Evolutionary conservation across 805 yeast genomes (phyloP).

Genomic region (Yamadazyma sp.): DNA sequence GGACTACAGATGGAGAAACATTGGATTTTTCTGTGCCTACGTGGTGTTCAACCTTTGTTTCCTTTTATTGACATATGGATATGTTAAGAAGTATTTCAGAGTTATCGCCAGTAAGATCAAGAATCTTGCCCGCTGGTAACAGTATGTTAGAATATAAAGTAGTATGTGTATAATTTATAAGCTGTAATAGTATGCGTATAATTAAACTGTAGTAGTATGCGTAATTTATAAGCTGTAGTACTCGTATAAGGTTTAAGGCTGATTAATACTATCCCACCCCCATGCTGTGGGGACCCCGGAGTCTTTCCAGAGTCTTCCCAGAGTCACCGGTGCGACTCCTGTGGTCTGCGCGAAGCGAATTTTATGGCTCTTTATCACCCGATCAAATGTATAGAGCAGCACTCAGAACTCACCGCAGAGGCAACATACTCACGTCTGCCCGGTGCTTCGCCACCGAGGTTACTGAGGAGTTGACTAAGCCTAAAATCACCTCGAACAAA

Average conservation of each 20-base stretch:
- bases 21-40: constrained; percentile 50
- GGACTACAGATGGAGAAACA: constrained; percentile 59
- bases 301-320: too few relatives aligned
- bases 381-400: constrained; percentile 5
- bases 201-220: too few relatives aligned
- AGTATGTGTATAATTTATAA: too few relatives aligned
- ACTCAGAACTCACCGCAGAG: constrained; percentile 1
- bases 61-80: constrained; percentile 2
- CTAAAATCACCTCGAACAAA: constrained; percentile 7
- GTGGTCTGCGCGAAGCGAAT: constrained; percentile 1
- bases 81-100: not conserved
- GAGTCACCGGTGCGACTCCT: too few relatives aligned
- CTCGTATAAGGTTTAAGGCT: too few relatives aligned
- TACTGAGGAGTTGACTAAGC: constrained; percentile 6
- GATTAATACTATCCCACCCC: too few relatives aligned
- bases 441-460: constrained; percentile 22
- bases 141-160: not conserved
- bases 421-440: not conserved
- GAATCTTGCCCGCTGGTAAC: not conserved
- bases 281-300: too few relatives aligned
- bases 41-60: constrained; percentile 30
- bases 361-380: constrained; percentile 11
- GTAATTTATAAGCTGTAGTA: too few relatives aligned
- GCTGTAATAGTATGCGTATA: too few relatives aligned
- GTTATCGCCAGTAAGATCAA: constrained; percentile 1